Conservation (phyloP, 2,329 filamentous ascomycete genomes). For the Colletotrichum gloeosporioides region DNA sequence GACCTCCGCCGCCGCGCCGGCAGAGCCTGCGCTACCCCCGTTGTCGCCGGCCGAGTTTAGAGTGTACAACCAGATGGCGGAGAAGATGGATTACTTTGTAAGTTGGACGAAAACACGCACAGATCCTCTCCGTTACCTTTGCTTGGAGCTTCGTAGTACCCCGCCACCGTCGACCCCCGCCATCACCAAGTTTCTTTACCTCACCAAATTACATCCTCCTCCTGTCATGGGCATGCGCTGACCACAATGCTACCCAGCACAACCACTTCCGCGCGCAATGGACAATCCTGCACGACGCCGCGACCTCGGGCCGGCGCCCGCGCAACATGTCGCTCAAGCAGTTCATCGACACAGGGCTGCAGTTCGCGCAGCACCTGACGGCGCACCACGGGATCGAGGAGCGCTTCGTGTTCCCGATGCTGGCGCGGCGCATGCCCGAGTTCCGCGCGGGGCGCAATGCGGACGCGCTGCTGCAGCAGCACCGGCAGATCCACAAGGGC, state of each 20-base stretch:
- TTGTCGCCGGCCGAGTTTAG: constrained; percentile 71
- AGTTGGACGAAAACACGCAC: constrained; percentile 26
- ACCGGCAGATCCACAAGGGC: constrained; percentile 79
- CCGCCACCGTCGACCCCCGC: neutral
- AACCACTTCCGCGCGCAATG: constrained; percentile 78
- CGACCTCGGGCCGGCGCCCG: constrained; percentile 63
- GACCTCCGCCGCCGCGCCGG: neutral
- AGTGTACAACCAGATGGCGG: constrained; percentile 74
- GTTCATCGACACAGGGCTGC: constrained; percentile 71
- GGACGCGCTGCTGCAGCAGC: constrained; percentile 74
- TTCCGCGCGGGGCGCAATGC: constrained; percentile 63
- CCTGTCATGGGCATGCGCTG: neutral
- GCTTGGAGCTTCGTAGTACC: neutral
- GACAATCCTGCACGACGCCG: constrained; percentile 73
- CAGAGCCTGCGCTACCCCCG: constrained; percentile 53
- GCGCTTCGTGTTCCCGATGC: constrained; percentile 76
- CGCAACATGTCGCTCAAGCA: constrained; percentile 68
- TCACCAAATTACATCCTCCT: fast-evolving
- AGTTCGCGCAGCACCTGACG: constrained; percentile 74
- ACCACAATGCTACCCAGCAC: constrained; percentile 57
- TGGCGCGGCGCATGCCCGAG: constrained; percentile 80
- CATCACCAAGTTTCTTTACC: neutral
- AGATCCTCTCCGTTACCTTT: too few species aligned
- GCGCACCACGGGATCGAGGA: constrained; percentile 87
- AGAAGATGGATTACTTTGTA: constrained; percentile 77